These are phyloP conservation scores for Cercospora beticola DNA, from an alignment of 2,329 filamentous ascomycete genomes.

Conservation along the genomic window DNA sequence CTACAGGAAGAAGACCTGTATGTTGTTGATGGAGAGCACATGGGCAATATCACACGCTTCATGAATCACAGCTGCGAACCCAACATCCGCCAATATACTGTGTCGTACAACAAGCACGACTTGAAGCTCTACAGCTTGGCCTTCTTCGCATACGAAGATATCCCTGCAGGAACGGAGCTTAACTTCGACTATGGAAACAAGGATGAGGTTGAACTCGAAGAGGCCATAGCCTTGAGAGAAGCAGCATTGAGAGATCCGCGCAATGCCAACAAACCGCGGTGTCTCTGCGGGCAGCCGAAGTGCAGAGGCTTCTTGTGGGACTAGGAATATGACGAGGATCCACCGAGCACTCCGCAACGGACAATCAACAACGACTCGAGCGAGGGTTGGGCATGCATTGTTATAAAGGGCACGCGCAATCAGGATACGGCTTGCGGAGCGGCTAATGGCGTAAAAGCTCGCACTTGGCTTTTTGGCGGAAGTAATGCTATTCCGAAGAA, in stretches of 20 bases:
- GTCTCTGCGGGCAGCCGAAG: slow-evolving; percentile 61
- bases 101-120: slow-evolving; percentile 74
- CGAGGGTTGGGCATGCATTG: background rate
- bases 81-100: slow-evolving; percentile 75
- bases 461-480: background rate
- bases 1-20: slow-evolving; percentile 41
- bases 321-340: background rate
- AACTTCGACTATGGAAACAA: slow-evolving; percentile 79
- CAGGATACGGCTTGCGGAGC: background rate
- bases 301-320: slow-evolving; percentile 70
- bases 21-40: slow-evolving; percentile 66
- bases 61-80: slow-evolving; percentile 82
- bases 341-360: background rate
- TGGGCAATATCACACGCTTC: slow-evolving; percentile 75
- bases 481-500: background rate
- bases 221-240: slow-evolving; percentile 28
- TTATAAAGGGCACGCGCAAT: background rate
- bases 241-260: slow-evolving; percentile 52
- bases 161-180: slow-evolving; percentile 65
- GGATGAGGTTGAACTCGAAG: slow-evolving; percentile 47
- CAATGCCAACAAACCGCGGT: slow-evolving; percentile 46
- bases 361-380: background rate
- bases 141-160: slow-evolving; percentile 69
- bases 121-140: slow-evolving; percentile 73
- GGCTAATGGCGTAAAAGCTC: background rate